Evolutionary conservation across 1,284 basidiomycete genomes (phyloP).

Genomic region (Heterobasidion annosum): DNA sequence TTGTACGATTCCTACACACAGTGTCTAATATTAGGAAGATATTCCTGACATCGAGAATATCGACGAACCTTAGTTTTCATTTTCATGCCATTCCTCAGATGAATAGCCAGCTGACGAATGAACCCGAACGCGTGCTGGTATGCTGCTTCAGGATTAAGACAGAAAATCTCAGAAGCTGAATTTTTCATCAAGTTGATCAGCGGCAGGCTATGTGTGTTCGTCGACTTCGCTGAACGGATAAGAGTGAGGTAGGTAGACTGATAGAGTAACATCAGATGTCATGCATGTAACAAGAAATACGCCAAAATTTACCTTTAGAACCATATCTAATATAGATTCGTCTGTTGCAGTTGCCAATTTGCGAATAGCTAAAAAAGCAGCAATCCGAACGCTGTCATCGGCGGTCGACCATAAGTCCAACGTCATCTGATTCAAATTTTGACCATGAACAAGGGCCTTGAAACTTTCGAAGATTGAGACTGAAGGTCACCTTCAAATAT

Average conservation of each 20-base stretch:
- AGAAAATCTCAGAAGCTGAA: slow-evolving; percentile 89
- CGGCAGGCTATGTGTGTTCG: slow-evolving; percentile 83
- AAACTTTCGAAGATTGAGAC: not conserved
- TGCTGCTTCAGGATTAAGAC: slow-evolving; percentile 61
- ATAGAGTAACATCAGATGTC: not conserved
- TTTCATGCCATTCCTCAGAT: slow-evolving; percentile 88
- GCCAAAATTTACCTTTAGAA: slow-evolving; percentile 63
- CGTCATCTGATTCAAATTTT: slow-evolving; percentile 48
- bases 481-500: slow-evolving; percentile 65
- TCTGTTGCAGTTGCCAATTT: slow-evolving; percentile 77
- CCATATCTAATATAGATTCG: slow-evolving; percentile 75
- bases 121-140: slow-evolving; percentile 98
- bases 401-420: slow-evolving; percentile 79
- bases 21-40: not conserved
- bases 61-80: slow-evolving; percentile 64
- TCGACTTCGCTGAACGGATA: slow-evolving; percentile 77
- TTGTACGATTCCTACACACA: slow-evolving; percentile 71
- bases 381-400: slow-evolving; percentile 78
- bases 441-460: not conserved
- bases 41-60: slow-evolving; percentile 7
- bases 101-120: slow-evolving; percentile 93
- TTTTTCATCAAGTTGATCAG: slow-evolving; percentile 98
- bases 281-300: not conserved
- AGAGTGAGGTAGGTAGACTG: slow-evolving; percentile 83
- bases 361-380: slow-evolving; percentile 83